Base-by-base conservation (phyloP, 2,329 filamentous ascomycete genomes). In the Endocalyx cinctus region DNA sequence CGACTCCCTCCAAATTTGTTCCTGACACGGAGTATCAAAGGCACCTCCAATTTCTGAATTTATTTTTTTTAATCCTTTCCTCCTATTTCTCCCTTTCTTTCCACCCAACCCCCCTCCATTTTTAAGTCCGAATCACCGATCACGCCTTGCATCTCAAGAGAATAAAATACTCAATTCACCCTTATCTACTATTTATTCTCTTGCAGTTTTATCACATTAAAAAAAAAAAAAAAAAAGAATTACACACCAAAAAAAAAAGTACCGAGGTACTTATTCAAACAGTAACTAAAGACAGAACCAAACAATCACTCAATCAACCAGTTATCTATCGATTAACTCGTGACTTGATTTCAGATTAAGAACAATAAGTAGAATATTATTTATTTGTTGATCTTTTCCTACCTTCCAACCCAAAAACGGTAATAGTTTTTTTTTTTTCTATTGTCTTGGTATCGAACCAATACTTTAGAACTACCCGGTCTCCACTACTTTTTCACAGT, bases 51-150 rank as follows among this genome's bases (percentile, higher is more conserved):
- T 52, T 56, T 53, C 54, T 52, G 47, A 51, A 38, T 50, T 53
- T 54, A 23, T 56, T 55, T 55, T 53, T 52, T 50, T 51, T 45
- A 50, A 55, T 52, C 51, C 50, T 52, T 51, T 51, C 45, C 51
- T 54, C 47, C 49, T 58, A 51, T 57, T 55, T 54, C 50, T 51
- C 52, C 46, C 53, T 54, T 46, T n/a, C 51, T 45, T 51, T 47
- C 48, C 48, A 47, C 45, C 47, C 48, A 53, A 48, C 36, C 44
- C 35, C 37, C 44, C 38, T 39, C 31, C 39, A 25, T 29, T 41
- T 43, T 52, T 48, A 50, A 51, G 47, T 53, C 52, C 51, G 47
- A 43, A 52, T 43, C 41, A 39, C 51, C 48, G 51, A 49, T 36
- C 37, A 43, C 33, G 35, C 28, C 32, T 23, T 43, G 44, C 44